Base-by-base conservation (phyloP, 2,329 filamentous ascomycete genomes). In the Tolypocladium ophioglossoides region DNA sequence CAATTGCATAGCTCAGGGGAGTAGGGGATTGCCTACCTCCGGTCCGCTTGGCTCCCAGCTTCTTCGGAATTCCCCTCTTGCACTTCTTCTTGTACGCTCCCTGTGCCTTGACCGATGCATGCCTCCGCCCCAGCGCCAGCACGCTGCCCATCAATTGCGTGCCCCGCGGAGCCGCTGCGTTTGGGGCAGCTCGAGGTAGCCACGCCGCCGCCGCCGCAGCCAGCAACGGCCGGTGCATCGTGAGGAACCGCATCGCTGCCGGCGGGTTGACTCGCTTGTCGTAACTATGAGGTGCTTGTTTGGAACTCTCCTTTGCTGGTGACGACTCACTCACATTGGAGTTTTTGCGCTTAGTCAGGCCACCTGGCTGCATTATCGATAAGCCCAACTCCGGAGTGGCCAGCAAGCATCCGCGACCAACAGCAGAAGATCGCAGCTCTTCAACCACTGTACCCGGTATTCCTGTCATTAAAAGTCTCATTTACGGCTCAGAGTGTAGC, bases 1-100 rank as follows among this genome's bases (percentile, higher is more conserved):
- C 10, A 7, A 51, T 38, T 2, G 18, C 7, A 24, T n/a, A 18
- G 37, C 18, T 7, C 22, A 27, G 22, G 4, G 11, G 6, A 32
- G 20, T 10, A 18, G 24, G 16, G 24, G 24, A 27, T 7, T 24
- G 75, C 82, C 46, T 77, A 88, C 89, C 92, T 70, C 89, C 90
- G 20, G 86, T 86, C 72, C 92, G 90, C 79, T 99, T 99, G 6
- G 92, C 91, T 62, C 94, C 94, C 61, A 99, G 75, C 69, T 96
- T 90, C 75, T 96, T 96, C 34, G 79, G 75, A 56, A 82, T 77
- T 27, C 79, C 81, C 67, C 76, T 78, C 70, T 82, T 79, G 64
- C 75, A 75, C 62, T 75, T 76, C 62, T 82, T 67, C 64, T 87
- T 95, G 71, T 85, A 85, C 51, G 80, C 79, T 69, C 83, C 83